Evolutionary conservation across 345 rosid genomes (phyloP).

Genomic region (Firmiana major): DNA sequence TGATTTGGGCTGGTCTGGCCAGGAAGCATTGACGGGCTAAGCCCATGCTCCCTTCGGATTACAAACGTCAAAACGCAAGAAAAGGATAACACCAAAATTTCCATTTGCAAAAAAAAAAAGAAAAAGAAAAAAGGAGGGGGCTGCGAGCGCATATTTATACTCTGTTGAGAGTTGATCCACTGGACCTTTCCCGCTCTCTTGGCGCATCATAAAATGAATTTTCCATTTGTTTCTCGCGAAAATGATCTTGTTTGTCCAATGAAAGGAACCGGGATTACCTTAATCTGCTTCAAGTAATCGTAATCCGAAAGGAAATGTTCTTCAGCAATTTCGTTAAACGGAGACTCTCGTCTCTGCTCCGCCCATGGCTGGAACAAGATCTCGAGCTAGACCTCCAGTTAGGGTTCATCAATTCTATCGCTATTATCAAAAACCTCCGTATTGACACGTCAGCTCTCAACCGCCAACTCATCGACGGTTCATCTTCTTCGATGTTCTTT

Average conservation of each 20-base stretch:
- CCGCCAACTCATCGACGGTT: slow-evolving; percentile 32
- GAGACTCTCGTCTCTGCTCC: slow-evolving; percentile 54
- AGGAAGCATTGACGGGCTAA: neutral
- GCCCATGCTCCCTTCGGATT: too few relatives aligned
- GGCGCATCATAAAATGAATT: neutral
- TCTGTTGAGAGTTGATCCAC: neutral
- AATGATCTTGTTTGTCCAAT: neutral
- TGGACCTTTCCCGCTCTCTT: slow-evolving; percentile 6
- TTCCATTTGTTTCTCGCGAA: slow-evolving; percentile 5
- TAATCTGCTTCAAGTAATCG: neutral
- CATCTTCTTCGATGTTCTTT: slow-evolving; percentile 35
- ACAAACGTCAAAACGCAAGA: too few relatives aligned
- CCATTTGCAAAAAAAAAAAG: too few relatives aligned
- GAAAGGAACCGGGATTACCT: neutral
- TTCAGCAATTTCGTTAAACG: slow-evolving; percentile 39
- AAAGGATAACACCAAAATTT: too few relatives aligned
- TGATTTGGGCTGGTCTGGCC: neutral
- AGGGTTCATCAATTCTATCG: slow-evolving; percentile 51
- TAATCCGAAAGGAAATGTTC: slow-evolving; percentile 28
- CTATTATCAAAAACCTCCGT: slow-evolving; percentile 43
- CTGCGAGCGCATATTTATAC: neutral
- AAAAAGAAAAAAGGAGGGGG: too few relatives aligned
- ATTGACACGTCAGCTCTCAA: slow-evolving; percentile 51
- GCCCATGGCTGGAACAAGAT: slow-evolving; percentile 59
- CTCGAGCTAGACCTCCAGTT: slow-evolving; percentile 62